Conservation (phyloP, 2,329 filamentous ascomycete genomes). For the Colletotrichum lini region DNA sequence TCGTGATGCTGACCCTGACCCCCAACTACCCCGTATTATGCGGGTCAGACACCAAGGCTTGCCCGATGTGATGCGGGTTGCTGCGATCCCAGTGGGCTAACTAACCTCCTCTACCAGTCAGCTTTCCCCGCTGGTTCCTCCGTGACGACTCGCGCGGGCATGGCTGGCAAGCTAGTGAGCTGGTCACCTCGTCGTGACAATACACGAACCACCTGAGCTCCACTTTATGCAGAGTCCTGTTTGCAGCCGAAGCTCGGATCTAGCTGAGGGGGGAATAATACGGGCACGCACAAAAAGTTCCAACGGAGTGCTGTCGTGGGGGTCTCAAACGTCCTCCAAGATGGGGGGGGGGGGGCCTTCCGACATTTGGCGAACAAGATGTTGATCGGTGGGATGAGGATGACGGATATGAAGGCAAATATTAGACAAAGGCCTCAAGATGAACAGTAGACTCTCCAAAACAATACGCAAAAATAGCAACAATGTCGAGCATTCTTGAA, state of each 20-base stretch:
- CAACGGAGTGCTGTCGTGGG: conserved; percentile 11
- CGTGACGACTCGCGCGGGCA: background rate
- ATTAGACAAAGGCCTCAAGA: background rate
- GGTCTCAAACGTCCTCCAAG: background rate
- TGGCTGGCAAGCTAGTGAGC: background rate
- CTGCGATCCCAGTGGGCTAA: background rate
- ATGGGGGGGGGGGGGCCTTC: background rate
- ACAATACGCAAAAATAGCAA: background rate
- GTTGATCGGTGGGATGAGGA: background rate
- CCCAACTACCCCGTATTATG: conserved; percentile 14
- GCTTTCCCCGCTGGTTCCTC: conserved; percentile 26
- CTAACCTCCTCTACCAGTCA: background rate
- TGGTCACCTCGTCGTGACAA: background rate
- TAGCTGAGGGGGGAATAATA: conserved; percentile 1
- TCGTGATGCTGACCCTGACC: conserved; percentile 35
- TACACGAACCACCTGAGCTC: conserved; percentile 25
- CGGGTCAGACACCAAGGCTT: conserved; percentile 6
- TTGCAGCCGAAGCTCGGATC: conserved; percentile 20
- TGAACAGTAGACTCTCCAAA: background rate
- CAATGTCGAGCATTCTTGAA: conserved; percentile 41
- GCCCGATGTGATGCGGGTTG: conserved; percentile 6
- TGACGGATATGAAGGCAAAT: conserved; percentile 8
- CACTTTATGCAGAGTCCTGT: conserved; percentile 21
- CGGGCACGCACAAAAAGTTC: conserved; percentile 5
- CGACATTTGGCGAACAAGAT: background rate